Base-by-base conservation (phyloP, 257 asterid genomes). In the Jacaranda copaia region DNA sequence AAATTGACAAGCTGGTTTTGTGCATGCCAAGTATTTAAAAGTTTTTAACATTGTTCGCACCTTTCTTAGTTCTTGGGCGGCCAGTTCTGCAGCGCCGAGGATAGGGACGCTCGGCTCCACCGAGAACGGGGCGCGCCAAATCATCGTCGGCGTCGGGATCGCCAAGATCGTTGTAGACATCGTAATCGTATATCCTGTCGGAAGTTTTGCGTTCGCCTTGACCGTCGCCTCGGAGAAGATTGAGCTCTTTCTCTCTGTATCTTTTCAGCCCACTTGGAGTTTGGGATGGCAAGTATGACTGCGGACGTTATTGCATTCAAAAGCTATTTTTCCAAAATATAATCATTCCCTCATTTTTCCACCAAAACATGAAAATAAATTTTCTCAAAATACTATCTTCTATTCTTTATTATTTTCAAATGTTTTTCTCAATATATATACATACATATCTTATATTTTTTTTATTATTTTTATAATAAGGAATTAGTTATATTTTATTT, bases 61-160 rank as follows among this genome's bases (percentile, higher is more conserved):
- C 97, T 78, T 66, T 80, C 38, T 87, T 0, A 25, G 87, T 72
- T 65, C 52, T 79, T 3, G 88, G 87, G 6, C 96, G 89, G 5
- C 94, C 96, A 0, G 97, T 93, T 80, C 96, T 85, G 80, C 95
- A 88, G 3, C 97, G 91, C 16, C 97, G 89, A 11, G 97, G 96
- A 51, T 89, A 91, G 3, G 94, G 97, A 18, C 43, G 79, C 3
- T 84, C 70, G 9, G 85, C 38, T 4, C 94, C 93, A 1, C 98
- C 96, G 12, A 93, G 85, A 13, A 93, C 85, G n/a, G 96, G 94
- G 14, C 98, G 89, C 0, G 78, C 82, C 57, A 39, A 0, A 35
- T 82, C 88, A 1, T 19, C 81, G 20, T 3, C 61, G 0, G 8
- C 5, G 36, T 92, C 98, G 1, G 97, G 91, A 12, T 88, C 85